These are phyloP conservation scores for Aegilops speltoides DNA, from an alignment of 176 grass and related monocot species.

Conservation along the genomic window DNA sequence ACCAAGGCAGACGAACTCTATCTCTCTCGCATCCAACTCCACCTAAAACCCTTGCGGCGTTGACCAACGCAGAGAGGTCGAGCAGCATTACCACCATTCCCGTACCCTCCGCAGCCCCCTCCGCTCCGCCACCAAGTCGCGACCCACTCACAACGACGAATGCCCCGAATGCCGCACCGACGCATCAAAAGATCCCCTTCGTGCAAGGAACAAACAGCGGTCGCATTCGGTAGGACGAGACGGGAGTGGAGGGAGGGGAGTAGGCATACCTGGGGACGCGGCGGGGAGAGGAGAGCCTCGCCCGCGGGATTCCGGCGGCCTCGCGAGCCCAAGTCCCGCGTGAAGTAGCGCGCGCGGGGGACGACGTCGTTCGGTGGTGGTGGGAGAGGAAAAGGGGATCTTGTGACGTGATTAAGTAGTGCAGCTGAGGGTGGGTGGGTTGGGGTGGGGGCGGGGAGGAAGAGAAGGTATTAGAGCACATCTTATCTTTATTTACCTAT, in stretches of 20 bases:
- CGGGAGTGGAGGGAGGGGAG: background rate
- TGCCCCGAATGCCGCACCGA: background rate
- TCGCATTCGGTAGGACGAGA: background rate
- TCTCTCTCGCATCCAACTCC: background rate
- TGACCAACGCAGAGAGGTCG: constrained; percentile 18
- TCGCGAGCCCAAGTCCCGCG: background rate
- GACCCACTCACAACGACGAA: background rate
- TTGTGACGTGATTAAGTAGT: constrained; percentile 46
- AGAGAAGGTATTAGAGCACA: too few relatives aligned
- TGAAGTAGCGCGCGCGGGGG: background rate
- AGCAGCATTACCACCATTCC: constrained; percentile 17
- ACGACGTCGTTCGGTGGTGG: background rate
- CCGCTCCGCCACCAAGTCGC: background rate
- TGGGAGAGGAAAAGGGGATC: constrained; percentile 39
- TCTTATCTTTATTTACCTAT: too few relatives aligned
- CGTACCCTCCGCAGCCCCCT: background rate
- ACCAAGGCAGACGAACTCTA: background rate
- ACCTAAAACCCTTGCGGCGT: constrained; percentile 33
- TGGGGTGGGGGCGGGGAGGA: too few relatives aligned
- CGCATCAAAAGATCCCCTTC: background rate
- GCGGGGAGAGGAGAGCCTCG: background rate
- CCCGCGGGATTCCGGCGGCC: background rate
- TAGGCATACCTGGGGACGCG: constrained; percentile 26
- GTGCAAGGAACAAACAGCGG: background rate
- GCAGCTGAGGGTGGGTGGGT: constrained; percentile 6